Evolutionary conservation across 176 grass and related monocot genomes (phyloP).

Genomic region (Musa schizocarpa): DNA sequence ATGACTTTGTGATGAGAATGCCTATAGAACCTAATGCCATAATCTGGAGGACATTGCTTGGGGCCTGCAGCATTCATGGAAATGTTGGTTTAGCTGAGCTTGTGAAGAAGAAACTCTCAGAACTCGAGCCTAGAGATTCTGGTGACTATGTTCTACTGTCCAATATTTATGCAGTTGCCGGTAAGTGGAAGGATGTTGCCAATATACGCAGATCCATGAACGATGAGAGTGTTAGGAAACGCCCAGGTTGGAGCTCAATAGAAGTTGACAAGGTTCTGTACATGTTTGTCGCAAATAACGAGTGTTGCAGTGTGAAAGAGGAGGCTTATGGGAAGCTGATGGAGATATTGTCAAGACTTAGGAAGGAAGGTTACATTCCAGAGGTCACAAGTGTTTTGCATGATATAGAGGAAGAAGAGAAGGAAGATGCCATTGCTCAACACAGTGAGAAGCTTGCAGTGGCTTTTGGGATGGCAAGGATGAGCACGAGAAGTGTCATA

Average conservation of each 20-base stretch:
- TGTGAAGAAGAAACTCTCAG: conserved; percentile 16
- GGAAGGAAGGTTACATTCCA: conserved; percentile 16
- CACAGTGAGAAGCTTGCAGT: conserved; percentile 29
- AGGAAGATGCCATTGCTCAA: conserved; percentile 6
- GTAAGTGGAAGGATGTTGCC: conserved; percentile 28
- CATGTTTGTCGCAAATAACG: conserved; percentile 11
- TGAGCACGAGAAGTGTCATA: conserved; percentile 6
- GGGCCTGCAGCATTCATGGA: conserved; percentile 23
- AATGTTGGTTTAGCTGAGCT: conserved; percentile 17
- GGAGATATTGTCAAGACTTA: conserved; percentile 1
- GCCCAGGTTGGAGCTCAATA: conserved; percentile 25
- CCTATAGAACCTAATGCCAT: conserved; percentile 21
- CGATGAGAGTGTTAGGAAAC: not conserved
- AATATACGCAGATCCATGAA: conserved; percentile 16
- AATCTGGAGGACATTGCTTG: conserved; percentile 26
- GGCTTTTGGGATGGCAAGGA: conserved; percentile 23
- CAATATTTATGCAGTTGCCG: conserved; percentile 19
- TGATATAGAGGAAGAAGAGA: conserved; percentile 29
- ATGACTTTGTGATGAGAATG: conserved; percentile 21
- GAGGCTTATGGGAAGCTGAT: conserved; percentile 7
- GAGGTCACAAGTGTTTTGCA: conserved; percentile 20
- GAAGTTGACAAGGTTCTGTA: conserved; percentile 20
- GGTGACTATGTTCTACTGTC: conserved; percentile 20
- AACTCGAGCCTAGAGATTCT: conserved; percentile 13
- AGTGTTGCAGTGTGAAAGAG: conserved; percentile 6